These are phyloP conservation scores for Chlamydomonas sp. DNA, from an alignment of 139 green algal genomes.

Conservation along the genomic window DNA sequence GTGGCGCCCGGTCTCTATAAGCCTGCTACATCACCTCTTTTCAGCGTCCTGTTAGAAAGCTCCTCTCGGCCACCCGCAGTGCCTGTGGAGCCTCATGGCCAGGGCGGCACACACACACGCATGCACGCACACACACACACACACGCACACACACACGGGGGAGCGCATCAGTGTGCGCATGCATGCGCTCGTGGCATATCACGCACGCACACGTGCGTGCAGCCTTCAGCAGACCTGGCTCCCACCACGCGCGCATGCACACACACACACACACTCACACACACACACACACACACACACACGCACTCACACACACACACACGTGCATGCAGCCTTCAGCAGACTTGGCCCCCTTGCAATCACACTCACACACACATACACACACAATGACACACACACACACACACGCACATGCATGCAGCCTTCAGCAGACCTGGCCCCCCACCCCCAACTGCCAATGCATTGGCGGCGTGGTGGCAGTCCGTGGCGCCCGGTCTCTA, in stretches of 20 bases:
- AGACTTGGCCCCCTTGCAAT: background rate
- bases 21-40: background rate
- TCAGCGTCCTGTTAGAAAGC: background rate
- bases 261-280: background rate
- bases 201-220: background rate
- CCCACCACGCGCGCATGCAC: background rate
- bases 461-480: no score
- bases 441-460: background rate
- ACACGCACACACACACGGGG: background rate
- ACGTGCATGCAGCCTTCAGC: background rate
- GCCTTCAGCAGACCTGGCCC: background rate
- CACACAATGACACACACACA: constrained; percentile 10
- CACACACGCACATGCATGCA: background rate
- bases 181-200: background rate
- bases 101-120: no score
- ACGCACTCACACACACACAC: background rate
- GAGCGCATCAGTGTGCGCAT: constrained; percentile 4
- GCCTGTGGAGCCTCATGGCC: no score
- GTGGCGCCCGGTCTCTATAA: background rate
- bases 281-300: constrained; percentile 18
- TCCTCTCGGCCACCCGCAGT: background rate
- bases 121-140: no score
- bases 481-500: background rate
- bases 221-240: background rate
- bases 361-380: background rate